Evolutionary conservation across 2,329 filamentous ascomycete genomes (phyloP).

Genomic region (Phoma sp.): DNA sequence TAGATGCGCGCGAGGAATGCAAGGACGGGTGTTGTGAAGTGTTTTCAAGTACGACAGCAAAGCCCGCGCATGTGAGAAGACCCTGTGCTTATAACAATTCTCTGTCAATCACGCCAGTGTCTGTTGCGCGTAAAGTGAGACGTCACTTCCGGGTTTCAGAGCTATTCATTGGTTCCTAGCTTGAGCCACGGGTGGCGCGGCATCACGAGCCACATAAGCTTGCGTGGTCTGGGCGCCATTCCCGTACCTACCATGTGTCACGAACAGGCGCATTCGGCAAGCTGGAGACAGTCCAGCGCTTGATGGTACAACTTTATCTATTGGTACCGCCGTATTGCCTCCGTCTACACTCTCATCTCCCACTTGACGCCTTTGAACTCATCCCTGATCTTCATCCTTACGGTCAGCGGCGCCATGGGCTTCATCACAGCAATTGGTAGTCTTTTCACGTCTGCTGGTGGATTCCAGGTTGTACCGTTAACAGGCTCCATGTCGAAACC

Average conservation of each 20-base stretch:
- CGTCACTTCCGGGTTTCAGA: slow-evolving; percentile 6
- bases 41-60: background rate
- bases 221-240: background rate
- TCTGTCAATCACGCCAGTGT: slow-evolving; percentile 11
- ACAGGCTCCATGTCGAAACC: slow-evolving; percentile 40
- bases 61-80: background rate
- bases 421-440: slow-evolving; percentile 29
- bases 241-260: background rate
- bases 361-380: slow-evolving; percentile 24
- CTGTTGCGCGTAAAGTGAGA: slow-evolving; percentile 11
- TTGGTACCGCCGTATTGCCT: background rate
- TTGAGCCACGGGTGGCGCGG: slow-evolving; percentile 10
- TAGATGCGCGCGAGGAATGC: slow-evolving; percentile 4
- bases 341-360: slow-evolving; percentile 13
- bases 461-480: slow-evolving; percentile 24
- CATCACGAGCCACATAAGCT: background rate
- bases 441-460: slow-evolving; percentile 25
- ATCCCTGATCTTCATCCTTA: slow-evolving; percentile 24
- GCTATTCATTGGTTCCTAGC: slow-evolving; percentile 4
- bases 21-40: background rate
- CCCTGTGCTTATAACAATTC: slow-evolving; percentile 12
- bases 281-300: background rate
- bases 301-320: background rate
- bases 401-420: slow-evolving; percentile 18
- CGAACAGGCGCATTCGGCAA: background rate